phyloP scores from a whole-genome alignment of 805 yeast species.

The Lipomyces orientalis region DNA sequence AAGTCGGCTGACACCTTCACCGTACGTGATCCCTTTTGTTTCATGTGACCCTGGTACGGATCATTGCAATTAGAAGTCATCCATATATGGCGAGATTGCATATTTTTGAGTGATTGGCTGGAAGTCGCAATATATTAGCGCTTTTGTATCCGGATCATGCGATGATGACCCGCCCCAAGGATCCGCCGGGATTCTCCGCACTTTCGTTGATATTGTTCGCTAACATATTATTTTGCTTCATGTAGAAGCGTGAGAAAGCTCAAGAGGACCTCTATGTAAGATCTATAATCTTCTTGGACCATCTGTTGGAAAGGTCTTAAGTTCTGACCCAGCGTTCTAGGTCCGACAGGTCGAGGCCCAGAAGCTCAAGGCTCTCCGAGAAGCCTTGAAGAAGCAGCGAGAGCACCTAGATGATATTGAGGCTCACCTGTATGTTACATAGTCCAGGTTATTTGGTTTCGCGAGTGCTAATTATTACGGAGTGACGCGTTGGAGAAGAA shows the following conservation, averaged over 20 bases:
- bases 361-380: constrained; percentile 76
- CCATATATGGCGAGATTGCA: neutral
- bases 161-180: neutral
- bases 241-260: constrained; percentile 86
- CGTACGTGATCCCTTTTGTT: constrained; percentile 12
- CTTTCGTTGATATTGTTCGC: neutral
- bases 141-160: neutral
- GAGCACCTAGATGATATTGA: constrained; percentile 39
- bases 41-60: neutral
- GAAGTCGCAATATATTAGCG: neutral
- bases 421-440: constrained; percentile 37
- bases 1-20: constrained; percentile 63
- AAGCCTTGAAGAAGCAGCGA: constrained; percentile 71
- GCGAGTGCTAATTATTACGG: neutral
- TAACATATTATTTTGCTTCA: neutral
- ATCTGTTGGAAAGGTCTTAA: neutral
- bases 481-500: constrained; percentile 36
- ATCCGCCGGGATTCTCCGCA: neutral
- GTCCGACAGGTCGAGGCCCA: constrained; percentile 89
- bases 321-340: constrained; percentile 13
- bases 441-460: neutral
- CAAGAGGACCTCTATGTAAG: constrained; percentile 66
- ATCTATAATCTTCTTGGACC: neutral
- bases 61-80: neutral
- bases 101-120: neutral